A percentile compares a stretch with the other conserved stretches of the same genome.
phyloP scores from a whole-genome alignment of 2,329 filamentous ascomycete genomes.

The Hyphodiscus sp. region DNA sequence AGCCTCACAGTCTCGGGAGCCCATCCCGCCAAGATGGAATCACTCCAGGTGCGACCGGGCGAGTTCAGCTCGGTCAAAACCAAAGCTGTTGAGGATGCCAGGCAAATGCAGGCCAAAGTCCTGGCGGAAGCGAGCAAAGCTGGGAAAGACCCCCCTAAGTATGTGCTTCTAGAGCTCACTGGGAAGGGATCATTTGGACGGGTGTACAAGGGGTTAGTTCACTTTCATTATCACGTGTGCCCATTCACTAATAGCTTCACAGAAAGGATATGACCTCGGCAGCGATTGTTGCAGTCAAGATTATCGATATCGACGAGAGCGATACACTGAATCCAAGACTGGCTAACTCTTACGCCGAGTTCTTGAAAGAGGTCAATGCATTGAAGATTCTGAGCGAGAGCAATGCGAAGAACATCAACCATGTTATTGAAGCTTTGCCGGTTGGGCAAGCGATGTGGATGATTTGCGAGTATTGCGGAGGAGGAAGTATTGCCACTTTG shows the following conservation, averaged over 20 bases:
- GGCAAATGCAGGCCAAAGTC: conserved; percentile 60
- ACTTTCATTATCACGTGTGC: conserved; percentile 6
- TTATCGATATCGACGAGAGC: conserved; percentile 75
- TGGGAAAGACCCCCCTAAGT: conserved; percentile 56
- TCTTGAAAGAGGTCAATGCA: conserved; percentile 62
- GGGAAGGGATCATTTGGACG: conserved; percentile 70
- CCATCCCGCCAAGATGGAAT: not conserved
- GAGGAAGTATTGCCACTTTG: conserved; percentile 71
- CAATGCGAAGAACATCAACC: conserved; percentile 73
- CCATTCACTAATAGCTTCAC: conserved; percentile 6
- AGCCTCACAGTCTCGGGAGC: not conserved
- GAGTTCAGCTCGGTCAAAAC: conserved; percentile 17
- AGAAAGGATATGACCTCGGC: conserved; percentile 29
- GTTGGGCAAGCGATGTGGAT: conserved; percentile 81
- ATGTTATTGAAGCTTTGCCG: conserved; percentile 71
- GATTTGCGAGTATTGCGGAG: conserved; percentile 79
- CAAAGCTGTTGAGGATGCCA: conserved; percentile 54
- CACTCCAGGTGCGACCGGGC: conserved; percentile 7
- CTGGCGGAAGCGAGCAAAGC: conserved; percentile 53
- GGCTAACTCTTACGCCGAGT: conserved; percentile 62
- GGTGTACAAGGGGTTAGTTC: conserved; percentile 56
- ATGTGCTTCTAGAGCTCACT: conserved; percentile 63
- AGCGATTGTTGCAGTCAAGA: conserved; percentile 67
- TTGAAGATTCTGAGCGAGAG: conserved; percentile 67
- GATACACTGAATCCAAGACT: conserved; percentile 61